phyloP scores from a whole-genome alignment of 1,284 basidiomycete species.

The Cystobasidium pallidum region DNA sequence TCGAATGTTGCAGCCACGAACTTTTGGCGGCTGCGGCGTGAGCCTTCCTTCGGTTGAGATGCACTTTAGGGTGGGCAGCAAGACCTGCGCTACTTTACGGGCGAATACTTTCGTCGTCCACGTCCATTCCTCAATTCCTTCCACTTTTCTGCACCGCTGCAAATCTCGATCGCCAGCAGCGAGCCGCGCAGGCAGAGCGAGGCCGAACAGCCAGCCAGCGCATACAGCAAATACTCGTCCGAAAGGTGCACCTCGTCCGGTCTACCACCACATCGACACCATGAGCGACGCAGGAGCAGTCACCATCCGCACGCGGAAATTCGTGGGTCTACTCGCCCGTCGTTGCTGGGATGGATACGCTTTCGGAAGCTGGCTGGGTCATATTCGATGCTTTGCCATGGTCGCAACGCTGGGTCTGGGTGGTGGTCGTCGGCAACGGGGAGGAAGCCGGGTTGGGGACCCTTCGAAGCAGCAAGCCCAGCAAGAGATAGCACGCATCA shows the following conservation, averaged over 20 bases:
- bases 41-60: constrained; percentile 5
- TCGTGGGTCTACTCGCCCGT: constrained; percentile 60
- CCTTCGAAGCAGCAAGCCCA: neutral
- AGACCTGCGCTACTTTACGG: too few species aligned
- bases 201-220: too few species aligned
- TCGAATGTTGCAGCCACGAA: constrained; percentile 3
- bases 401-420: neutral
- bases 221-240: too few species aligned
- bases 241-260: neutral
- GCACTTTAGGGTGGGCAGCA: constrained; percentile 20
- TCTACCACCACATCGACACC: constrained; percentile 11
- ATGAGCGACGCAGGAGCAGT: constrained; percentile 70
- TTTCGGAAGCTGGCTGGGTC: constrained; percentile 7
- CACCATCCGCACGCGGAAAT: constrained; percentile 98
- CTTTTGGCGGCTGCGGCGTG: neutral
- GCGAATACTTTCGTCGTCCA: too few species aligned
- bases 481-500: neutral
- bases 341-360: neutral
- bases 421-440: neutral
- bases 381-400: neutral
- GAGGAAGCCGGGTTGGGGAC: neutral
- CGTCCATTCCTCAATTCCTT: too few species aligned
- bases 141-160: neutral
- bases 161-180: constrained; percentile 4
- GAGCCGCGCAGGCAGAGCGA: too few species aligned